Percentiles rank a stretch among this genome's conserved stretches.
Conservation (phyloP, 352 stramenopile species). For the Globisporangium orthogonon region DNA sequence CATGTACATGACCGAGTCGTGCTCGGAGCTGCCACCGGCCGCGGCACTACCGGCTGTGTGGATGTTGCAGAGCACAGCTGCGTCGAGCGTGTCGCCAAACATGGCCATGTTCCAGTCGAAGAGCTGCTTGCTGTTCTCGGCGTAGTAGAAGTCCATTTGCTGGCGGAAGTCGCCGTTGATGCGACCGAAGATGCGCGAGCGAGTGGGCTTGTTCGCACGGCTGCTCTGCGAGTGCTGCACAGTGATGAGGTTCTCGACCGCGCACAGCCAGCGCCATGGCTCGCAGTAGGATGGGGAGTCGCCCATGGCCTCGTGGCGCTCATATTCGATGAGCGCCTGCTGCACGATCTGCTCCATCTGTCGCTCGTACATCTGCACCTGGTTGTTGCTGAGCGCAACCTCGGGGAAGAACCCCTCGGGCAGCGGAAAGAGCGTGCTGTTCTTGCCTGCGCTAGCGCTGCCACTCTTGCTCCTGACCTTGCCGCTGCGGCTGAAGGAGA, state of each 20-base stretch:
- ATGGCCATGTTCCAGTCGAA: conserved; percentile 71
- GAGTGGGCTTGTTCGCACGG: conserved; percentile 1
- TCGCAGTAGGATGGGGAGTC: conserved; percentile 13
- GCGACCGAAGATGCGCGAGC: conserved; percentile 51
- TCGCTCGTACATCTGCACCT: conserved; percentile 25
- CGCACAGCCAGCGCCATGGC: conserved; percentile 14
- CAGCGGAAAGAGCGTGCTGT: conserved; percentile 17
- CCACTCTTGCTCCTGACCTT: conserved; percentile 2
- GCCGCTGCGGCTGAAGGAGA: neutral
- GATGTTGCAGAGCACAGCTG: conserved; percentile 64
- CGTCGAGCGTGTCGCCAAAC: conserved; percentile 56
- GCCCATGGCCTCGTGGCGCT: conserved; percentile 35
- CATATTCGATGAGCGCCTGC: conserved; percentile 36
- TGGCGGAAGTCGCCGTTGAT: conserved; percentile 56
- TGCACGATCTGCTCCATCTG: conserved; percentile 29
- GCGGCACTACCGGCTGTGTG: conserved; percentile 33
- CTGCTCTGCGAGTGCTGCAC: conserved; percentile 9
- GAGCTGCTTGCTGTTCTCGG: conserved; percentile 39
- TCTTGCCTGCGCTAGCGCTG: neutral
- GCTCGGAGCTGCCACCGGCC: conserved; percentile 12
- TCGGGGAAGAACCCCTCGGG: conserved; percentile 37
- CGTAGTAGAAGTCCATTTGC: conserved; percentile 68
- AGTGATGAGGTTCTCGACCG: conserved; percentile 21
- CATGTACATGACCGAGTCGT: conserved; percentile 40
- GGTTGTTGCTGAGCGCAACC: conserved; percentile 21